Evolutionary conservation across 2,329 filamentous ascomycete genomes (phyloP), one percentile per base, ranked within the genome.

Genomic region (Colletotrichum destructivum): DNA sequence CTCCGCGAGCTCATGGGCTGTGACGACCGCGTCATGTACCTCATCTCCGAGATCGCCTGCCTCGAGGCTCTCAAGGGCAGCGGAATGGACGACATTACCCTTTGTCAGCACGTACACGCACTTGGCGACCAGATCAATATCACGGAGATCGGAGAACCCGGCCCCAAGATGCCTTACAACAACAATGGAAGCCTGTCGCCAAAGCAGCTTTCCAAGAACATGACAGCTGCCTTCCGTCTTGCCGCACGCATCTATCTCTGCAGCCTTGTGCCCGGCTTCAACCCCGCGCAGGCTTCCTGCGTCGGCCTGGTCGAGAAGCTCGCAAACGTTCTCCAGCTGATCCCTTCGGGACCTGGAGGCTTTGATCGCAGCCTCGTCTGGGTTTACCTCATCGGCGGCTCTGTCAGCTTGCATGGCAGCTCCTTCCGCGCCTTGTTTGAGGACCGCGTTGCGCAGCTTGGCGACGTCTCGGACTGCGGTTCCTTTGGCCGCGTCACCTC

Each of bases 231-330:
- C 54, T 99, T 97, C 90, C 94, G 96, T 77, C 86, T 97, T 65
- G 96, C 96, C 2, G 95, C 96, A 3, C 93, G 96, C 79, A 95
- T 99, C 84, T 98, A 98, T 83, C 91, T 98, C n/a, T 98, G 95
- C 90, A 95, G 94, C 79, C 88, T 99, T 46, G 94, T 98, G 0
- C 96, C 96, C 0, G 95, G 95, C 68, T 96, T 96, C 83, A 91
- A 92, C 77, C 93, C 93, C 59, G 88, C 87, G 69, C 92, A 96
- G 77, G 85, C 87, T 11, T 94, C 92, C 80, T 95, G 92, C 78
- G 86, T 92, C 77, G 91, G 91, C 75, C 88, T 98, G 31, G 90
- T 98, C 52, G 89, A 93, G 72, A 93, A 94, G 77, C 90, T 98
- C 73, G 91, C 92, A 35, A 88, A 90, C 69, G 90, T 93, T 46